Evolutionary conservation across 495 filamentous ascomycete genomes (phyloP), one percentile per base, ranked within the genome.

Genomic region (Penicillium chermesinum): DNA sequence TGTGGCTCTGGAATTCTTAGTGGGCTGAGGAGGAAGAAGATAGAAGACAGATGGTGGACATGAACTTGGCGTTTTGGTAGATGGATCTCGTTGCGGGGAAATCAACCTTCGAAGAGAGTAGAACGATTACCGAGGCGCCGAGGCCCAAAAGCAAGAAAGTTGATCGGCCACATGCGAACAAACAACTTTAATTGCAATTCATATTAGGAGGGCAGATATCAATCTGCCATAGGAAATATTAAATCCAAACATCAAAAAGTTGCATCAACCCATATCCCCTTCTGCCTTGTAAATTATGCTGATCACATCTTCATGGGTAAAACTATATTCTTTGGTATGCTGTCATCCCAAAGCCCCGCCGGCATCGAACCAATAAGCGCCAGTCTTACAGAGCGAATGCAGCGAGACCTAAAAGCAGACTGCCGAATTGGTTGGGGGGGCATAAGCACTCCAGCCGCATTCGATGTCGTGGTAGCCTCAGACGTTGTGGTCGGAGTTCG

Each of bases 381-480:
- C 13, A 30, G 17, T 25, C 12, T 50, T 21, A 64, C 7, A 64
- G 44, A 3, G 48, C 51, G 13, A 63, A 41, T 5, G 59, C 59
- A 7, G 52, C 42, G 10, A 64, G 42, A 9, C 58, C 62, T 22
- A 64, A 17, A 32, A 64, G 51, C 6, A 64, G 37, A 43, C 62
- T 58, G 7, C 61, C 61, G 13, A 51, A 52, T 22, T 58, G 52
- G 21, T 32, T 60, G 22, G 51, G 62, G n/a, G 72, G 25, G 78
- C 32, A 56, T 40, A 16, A 62, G 44, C 9, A 47, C 10, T 4
- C 51, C 54, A 37, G 54, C 60, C 9, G 57, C 55, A 20, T 61
- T 61, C 1, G 60, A 46, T 4, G 55, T 56, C 0, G 52, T 52
- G 38, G 46, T 48, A 1, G 52, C 42, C 12, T 50, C 50, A 8